Evolutionary conservation across 2,329 filamentous ascomycete genomes (phyloP).

Genomic region (Lecanosticta acicola): DNA sequence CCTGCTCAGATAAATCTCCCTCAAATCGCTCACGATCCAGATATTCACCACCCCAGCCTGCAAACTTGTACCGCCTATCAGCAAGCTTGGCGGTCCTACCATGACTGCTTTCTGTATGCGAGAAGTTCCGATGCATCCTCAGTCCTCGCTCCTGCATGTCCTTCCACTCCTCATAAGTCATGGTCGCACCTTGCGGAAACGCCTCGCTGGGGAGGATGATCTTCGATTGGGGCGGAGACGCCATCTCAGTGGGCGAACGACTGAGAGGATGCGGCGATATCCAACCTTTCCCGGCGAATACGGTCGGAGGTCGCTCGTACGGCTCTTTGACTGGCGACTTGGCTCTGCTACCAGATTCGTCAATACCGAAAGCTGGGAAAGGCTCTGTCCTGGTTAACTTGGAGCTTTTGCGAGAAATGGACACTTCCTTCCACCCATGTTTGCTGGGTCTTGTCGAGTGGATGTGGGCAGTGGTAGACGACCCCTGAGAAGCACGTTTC

Average conservation of each 20-base stretch:
- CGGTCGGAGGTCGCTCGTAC: slow-evolving; percentile 9
- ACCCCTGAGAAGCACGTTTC: too few relatives aligned
- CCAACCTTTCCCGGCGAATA: slow-evolving; percentile 31
- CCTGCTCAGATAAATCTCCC: not conserved
- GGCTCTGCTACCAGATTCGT: not conserved
- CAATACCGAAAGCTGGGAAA: not conserved
- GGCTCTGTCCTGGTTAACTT: too few relatives aligned
- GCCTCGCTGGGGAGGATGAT: slow-evolving; percentile 21
- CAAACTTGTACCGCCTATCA: slow-evolving; percentile 13
- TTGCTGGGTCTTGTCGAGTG: too few relatives aligned
- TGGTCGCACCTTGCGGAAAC: slow-evolving; percentile 14
- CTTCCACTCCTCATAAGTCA: slow-evolving; percentile 29
- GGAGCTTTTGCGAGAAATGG: too few relatives aligned
- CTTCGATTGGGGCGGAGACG: slow-evolving; percentile 21
- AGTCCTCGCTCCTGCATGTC: slow-evolving; percentile 20
- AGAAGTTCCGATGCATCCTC: slow-evolving; percentile 17
- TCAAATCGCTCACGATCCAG: slow-evolving; percentile 5
- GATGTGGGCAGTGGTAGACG: too few relatives aligned
- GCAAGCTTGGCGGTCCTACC: slow-evolving; percentile 8
- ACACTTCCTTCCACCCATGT: too few relatives aligned
- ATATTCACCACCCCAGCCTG: slow-evolving; percentile 11
- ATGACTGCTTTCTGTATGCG: slow-evolving; percentile 18
- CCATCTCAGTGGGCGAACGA: slow-evolving; percentile 12
- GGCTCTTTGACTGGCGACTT: not conserved
- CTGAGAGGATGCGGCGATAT: slow-evolving; percentile 33